These are phyloP conservation scores for Pestalotiopsis sp. DNA, from an alignment of 2,329 filamentous ascomycete species.

Conservation along the genomic window DNA sequence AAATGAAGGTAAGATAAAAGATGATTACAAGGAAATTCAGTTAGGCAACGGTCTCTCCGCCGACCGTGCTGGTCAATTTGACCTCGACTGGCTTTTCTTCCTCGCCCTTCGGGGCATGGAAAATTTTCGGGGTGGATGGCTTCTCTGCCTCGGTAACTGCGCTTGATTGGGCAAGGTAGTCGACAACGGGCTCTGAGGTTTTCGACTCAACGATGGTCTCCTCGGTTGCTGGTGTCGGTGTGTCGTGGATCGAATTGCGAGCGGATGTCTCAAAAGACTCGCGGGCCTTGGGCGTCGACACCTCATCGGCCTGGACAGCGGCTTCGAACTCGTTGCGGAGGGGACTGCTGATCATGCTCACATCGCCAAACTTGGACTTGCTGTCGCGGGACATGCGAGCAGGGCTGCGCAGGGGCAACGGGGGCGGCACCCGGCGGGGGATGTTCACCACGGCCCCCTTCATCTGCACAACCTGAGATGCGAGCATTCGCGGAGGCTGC, in stretches of 20 bases:
- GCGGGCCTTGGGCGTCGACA: conserved; percentile 26
- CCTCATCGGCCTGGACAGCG: conserved; percentile 22
- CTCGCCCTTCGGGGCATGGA: not conserved
- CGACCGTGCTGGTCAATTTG: not conserved
- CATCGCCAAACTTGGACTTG: conserved; percentile 61
- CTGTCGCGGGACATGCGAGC: conserved; percentile 59
- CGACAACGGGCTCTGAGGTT: not conserved
- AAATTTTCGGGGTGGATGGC: not conserved
- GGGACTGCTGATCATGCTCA: conserved; percentile 53
- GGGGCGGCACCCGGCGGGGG: conserved; percentile 76
- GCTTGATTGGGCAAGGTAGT: not conserved
- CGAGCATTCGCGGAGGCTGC: conserved; percentile 57
- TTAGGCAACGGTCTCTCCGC: not conserved
- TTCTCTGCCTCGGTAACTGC: not conserved
- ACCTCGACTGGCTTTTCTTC: not conserved
- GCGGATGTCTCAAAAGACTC: conserved; percentile 12
- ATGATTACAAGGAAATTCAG: not conserved
- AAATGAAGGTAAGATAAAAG: conserved; percentile 1
- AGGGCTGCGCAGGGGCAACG: conserved; percentile 77
- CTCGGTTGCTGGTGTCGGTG: not conserved
- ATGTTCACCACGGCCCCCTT: conserved; percentile 85
- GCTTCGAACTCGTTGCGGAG: conserved; percentile 50
- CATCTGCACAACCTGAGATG: conserved; percentile 68
- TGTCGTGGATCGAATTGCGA: not conserved
- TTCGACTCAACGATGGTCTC: not conserved